Conservation (phyloP, 495 filamentous ascomycete species). For the Friedmanniomyces endolithicus region DNA sequence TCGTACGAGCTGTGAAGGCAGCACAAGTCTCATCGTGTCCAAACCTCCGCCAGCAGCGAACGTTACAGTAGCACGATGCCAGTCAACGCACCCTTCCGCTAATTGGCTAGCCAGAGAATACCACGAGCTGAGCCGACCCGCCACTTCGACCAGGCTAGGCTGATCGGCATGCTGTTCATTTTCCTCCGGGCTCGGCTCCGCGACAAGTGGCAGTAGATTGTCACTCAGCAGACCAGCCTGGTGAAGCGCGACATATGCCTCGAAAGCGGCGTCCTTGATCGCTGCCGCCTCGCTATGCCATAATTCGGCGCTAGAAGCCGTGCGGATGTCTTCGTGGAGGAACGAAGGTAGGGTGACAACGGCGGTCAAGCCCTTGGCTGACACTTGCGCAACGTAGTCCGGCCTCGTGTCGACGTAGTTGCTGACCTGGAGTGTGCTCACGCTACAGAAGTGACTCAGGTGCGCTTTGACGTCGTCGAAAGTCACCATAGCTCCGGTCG, state of each 20-base stretch:
- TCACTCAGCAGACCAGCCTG: conserved; percentile 62
- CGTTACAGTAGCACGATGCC: background rate
- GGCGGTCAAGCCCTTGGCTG: conserved; percentile 32
- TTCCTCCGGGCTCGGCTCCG: background rate
- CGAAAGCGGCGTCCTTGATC: conserved; percentile 70
- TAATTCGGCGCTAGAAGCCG: conserved; percentile 34
- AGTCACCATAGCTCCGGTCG: conserved; percentile 58
- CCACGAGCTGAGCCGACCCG: conserved; percentile 18
- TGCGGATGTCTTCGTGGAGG: conserved; percentile 51
- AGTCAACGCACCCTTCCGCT: background rate
- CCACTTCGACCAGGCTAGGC: conserved; percentile 7
- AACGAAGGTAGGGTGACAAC: conserved; percentile 60
- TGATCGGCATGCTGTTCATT: conserved; percentile 5
- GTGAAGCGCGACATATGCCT: conserved; percentile 63
- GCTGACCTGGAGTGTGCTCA: conserved; percentile 38
- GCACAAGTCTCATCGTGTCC: conserved; percentile 29
- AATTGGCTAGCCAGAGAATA: background rate
- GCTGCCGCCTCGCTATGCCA: conserved; percentile 70
- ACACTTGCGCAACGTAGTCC: conserved; percentile 13
- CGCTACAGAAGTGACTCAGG: conserved; percentile 68
- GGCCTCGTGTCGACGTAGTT: conserved; percentile 44
- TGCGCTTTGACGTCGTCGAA: conserved; percentile 59
- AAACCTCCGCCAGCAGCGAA: background rate
- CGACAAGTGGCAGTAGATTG: conserved; percentile 55
- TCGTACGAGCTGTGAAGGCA: conserved; percentile 27